Base-by-base conservation (phyloP, 768 basidiomycete species). In the Leccinum barrowsii region DNA sequence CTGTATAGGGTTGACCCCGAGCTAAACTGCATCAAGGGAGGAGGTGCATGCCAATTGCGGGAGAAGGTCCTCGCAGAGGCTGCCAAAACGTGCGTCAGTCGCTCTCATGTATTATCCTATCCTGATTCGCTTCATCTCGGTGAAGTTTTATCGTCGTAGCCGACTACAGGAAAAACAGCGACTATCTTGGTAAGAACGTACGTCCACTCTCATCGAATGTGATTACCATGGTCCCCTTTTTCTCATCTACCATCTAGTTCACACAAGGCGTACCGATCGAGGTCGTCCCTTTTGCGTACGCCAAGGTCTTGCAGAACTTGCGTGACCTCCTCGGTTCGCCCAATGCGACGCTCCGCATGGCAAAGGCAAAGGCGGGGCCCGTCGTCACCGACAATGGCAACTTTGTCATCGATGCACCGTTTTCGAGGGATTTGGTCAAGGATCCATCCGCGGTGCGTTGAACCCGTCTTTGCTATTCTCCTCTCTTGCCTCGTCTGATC, bases 21-120 rank as follows among this genome's bases (percentile, higher is more conserved):
- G 42, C 78, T 99, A 53, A 95, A 98, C 74, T 90, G 90, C 60
- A 95, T 99, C 76, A 98, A 99, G 75, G 96, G 92, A 7, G 96
- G 96, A 57, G 96, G 96, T 2, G 96, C 94, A 1, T 98, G 96
- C 71, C 97, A 98, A 64, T 76, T 98, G 34, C 84, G 95, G 28
- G 97, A 99, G 76, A 99, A 99, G 73, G 94, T 99, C 7, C 82
- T 99, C 13, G 97, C 97, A 1, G 97, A 99, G 72, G 95, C 94
- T 32, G 97, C 97, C 11, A 81, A 82, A 60, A 93, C 89, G 85
- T 92, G 57, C 58, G 59, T 58, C 35, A 55, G n/a, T 53, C 46
- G 10, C 22, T 1, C 26, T 13, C 26, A 7, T 13, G 46, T 13
- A 19, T 13, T 12, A 13, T 35, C 2, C 17, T 22, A 13, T 35